Evolutionary conservation across 2,329 filamentous ascomycete species (phyloP), one percentile per base, ranked within the genome.

Genomic region (Aspergillus chevalieri): DNA sequence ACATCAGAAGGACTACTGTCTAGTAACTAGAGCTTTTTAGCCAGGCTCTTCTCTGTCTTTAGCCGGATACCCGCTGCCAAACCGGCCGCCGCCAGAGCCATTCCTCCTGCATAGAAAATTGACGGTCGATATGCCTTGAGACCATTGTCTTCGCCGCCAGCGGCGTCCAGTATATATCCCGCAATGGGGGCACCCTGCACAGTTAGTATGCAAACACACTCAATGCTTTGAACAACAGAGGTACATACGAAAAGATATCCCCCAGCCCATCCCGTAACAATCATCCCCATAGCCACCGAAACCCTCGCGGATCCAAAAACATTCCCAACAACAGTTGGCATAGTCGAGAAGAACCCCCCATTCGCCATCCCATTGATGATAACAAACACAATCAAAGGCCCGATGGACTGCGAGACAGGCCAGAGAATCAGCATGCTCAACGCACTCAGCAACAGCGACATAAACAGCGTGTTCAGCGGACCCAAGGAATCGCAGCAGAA

Each of bases 321-420:
- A 54, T 76, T 81, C 0, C 78, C 76, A 0, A 84, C 78, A 2
- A 81, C 81, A 0, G 82, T 84, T 0, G 82, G 82, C 72, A 84
- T 82, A 0, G 78, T 78, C 1, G 78, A 76, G 58, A 85, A 85
- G 68, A 85, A 85, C 0, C 78, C 80, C 0, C 82, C 82, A 56
- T 84, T 84, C 4, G 78, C 74, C 34, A 76, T 66, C 0, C 82
- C 82, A 53, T 84, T 85, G 19, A 84, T 65, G 5, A 83, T 68
- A 7, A 78, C 78, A 57, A 85, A 85, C 0, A 76, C 63, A 14
- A 78, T 65, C 24, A 85, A 60, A 0, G 80, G 79, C 0, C 67
- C 78, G 1, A 85, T 62, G 0, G 76, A 75, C 7, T 69, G 77
- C 1, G 79, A 80, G 0, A 80, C 73, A 0, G 82, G 82, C 82